Percentiles rank a stretch among this genome's conserved stretches.
Evolutionary conservation across 768 basidiomycete genomes (phyloP).

Genomic region (Galerina marginata): DNA sequence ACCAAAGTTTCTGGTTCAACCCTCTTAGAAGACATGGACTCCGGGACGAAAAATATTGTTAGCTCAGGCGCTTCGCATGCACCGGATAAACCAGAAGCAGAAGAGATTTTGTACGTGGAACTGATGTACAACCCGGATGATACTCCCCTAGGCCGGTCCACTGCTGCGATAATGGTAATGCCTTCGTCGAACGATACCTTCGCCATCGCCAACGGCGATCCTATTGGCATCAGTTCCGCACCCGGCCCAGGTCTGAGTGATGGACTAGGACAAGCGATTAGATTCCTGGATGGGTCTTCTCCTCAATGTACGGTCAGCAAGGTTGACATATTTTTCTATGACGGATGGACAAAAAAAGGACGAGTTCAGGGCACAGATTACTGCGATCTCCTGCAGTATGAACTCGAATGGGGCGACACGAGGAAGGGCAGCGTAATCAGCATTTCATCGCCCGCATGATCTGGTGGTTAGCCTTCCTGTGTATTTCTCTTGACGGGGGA

Average conservation of each 20-base stretch:
- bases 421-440: constrained; percentile 17
- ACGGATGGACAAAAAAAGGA: not conserved
- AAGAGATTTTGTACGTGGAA: not conserved
- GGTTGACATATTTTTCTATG: not conserved
- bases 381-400: constrained; percentile 15
- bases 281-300: constrained; percentile 32
- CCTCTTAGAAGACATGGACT: not conserved
- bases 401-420: constrained; percentile 4
- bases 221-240: not conserved
- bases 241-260: not conserved
- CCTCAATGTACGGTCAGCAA: constrained; percentile 23
- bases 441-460: constrained; percentile 23
- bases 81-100: not conserved
- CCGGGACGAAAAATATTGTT: not conserved
- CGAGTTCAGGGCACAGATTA: not conserved
- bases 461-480: not conserved
- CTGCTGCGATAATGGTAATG: not conserved
- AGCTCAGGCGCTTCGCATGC: constrained; percentile 5
- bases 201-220: not conserved
- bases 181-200: not conserved
- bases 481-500: too few relatives aligned
- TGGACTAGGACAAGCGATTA: constrained; percentile 6
- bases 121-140: not conserved
- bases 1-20: not conserved
- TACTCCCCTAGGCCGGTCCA: not conserved